Conservation (phyloP, 1,139 yeast species). For the Protomyces macrosporus region DNA sequence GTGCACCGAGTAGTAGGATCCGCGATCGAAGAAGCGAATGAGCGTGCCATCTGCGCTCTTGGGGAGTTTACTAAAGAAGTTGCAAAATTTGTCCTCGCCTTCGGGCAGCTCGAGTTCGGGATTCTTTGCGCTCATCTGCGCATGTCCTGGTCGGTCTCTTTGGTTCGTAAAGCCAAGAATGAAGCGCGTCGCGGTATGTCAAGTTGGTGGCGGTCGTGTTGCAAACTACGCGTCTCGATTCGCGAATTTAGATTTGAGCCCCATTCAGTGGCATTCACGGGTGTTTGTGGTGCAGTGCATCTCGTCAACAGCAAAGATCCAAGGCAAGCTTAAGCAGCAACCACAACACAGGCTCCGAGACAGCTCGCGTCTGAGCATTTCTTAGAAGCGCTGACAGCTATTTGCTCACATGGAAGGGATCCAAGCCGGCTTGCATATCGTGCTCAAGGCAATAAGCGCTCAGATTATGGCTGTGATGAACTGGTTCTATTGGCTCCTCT, state of each 20-base stretch:
- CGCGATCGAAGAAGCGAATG: conserved; percentile 65
- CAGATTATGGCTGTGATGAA: background rate
- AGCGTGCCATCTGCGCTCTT: conserved; percentile 44
- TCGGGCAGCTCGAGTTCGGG: background rate
- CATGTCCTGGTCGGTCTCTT: background rate
- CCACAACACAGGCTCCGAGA: background rate
- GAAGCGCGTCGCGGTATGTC: no score
- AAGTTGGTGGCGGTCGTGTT: no score
- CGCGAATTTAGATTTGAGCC: no score
- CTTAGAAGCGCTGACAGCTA: background rate
- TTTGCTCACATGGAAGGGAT: background rate
- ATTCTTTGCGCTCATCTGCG: background rate
- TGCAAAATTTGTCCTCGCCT: conserved; percentile 67
- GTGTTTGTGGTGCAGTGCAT: no score
- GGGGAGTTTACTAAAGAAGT: conserved; percentile 52
- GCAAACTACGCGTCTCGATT: no score
- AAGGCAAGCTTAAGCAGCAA: background rate
- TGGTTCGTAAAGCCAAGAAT: background rate
- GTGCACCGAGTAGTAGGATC: conserved; percentile 64
- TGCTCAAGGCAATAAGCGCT: background rate
- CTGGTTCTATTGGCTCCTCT: background rate
- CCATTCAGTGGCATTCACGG: no score
- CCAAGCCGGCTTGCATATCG: background rate
- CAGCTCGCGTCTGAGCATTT: background rate
- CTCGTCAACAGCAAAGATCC: no score